These are phyloP conservation scores for Candida buenavistaensis DNA, from an alignment of 1,139 yeast species.

Conservation along the genomic window DNA sequence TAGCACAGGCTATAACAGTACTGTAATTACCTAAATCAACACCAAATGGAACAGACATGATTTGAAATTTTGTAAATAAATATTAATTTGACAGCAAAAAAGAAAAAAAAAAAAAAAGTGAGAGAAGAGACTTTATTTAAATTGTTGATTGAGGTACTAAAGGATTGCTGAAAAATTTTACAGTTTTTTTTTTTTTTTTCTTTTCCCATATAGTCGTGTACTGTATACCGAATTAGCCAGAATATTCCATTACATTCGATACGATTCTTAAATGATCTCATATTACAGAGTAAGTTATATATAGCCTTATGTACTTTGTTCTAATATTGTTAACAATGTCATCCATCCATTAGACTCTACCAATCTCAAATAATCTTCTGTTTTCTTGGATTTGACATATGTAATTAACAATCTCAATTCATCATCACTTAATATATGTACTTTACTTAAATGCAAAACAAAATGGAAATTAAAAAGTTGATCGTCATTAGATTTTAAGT, in stretches of 20 bases:
- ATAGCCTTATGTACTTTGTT: conserved; percentile 27
- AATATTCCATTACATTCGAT: conserved; percentile 6
- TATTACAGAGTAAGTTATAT: not conserved
- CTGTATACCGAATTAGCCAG: conserved; percentile 5
- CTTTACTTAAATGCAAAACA: conserved; percentile 52
- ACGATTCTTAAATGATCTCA: not conserved
- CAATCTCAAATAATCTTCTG: conserved; percentile 52
- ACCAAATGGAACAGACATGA: conserved; percentile 83
- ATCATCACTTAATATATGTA: conserved; percentile 52
- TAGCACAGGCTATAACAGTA: conserved; percentile 96
- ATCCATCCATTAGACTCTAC: conserved; percentile 75
- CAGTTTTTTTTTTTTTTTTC: conserved; percentile 2
- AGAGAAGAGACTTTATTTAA: not conserved
- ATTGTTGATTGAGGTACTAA: not conserved
- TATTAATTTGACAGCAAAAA: not conserved
- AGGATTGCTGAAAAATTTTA: conserved; percentile 1
- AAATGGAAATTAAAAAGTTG: conserved; percentile 71
- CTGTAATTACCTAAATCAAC: conserved; percentile 95
- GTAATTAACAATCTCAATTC: conserved; percentile 53
- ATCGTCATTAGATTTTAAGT: conserved; percentile 42
- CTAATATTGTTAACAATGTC: conserved; percentile 63
- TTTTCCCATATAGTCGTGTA: conserved; percentile 3
- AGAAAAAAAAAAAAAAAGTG: not conserved
- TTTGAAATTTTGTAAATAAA: conserved; percentile 11
- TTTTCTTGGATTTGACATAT: conserved; percentile 36